Percentiles rank a stretch among this genome's conserved stretches.
phyloP scores from a whole-genome alignment of 306 rosid genomes.

The Chamaecrista fasciculata region DNA sequence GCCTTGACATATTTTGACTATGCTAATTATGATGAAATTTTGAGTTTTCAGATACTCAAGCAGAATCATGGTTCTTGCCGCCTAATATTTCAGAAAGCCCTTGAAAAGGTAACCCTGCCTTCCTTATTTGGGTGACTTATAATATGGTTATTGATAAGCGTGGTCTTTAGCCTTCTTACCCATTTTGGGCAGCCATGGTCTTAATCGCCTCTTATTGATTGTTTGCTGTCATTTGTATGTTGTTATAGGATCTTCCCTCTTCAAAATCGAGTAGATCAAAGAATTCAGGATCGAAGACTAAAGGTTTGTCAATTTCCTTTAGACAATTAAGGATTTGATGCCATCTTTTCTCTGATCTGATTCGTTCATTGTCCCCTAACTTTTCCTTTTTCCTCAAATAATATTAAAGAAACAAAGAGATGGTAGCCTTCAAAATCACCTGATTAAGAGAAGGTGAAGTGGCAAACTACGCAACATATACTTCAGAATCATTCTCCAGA shows the following conservation, averaged over 20 bases:
- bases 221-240: conserved; percentile 12
- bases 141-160: not conserved
- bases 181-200: not conserved
- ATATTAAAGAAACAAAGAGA: not conserved
- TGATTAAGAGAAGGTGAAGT: not conserved
- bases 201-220: not conserved
- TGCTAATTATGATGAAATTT: not conserved
- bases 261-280: conserved; percentile 27
- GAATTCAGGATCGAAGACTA: conserved; percentile 29
- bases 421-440: not conserved
- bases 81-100: conserved; percentile 35
- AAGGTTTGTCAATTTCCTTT: conserved; percentile 35
- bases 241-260: conserved; percentile 31
- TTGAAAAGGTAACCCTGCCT: conserved; percentile 32
- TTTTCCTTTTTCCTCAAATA: not conserved
- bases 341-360: conserved; percentile 17
- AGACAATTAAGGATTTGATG: conserved; percentile 12
- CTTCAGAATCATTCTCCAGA: not conserved
- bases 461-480: not conserved
- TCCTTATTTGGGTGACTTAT: not conserved
- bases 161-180: not conserved
- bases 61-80: conserved; percentile 33
- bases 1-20: not conserved
- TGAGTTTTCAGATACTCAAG: conserved; percentile 39
- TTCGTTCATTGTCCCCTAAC: conserved; percentile 1